Percentiles rank a stretch among this genome's conserved stretches.
phyloP scores from a whole-genome alignment of 2,329 filamentous ascomycete genomes.

The Claviceps humidiphila region DNA sequence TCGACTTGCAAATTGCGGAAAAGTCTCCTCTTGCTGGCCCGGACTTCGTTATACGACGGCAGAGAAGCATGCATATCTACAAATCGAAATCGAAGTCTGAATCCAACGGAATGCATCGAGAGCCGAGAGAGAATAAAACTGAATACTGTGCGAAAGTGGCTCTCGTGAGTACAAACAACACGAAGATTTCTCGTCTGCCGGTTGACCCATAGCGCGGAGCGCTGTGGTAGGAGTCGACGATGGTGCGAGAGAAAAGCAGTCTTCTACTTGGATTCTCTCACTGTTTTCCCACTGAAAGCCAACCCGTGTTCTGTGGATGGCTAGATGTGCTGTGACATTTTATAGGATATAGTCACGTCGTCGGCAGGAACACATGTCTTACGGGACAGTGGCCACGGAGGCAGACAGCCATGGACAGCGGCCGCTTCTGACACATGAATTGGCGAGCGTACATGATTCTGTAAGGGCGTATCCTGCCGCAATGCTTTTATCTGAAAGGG shows the following conservation, averaged over 20 bases:
- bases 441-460: slow-evolving; percentile 27
- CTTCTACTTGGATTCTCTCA: not conserved
- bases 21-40: slow-evolving; percentile 40
- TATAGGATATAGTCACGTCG: slow-evolving; percentile 32
- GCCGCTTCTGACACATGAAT: slow-evolving; percentile 25
- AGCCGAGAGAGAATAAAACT: slow-evolving; percentile 37
- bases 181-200: slow-evolving; percentile 40
- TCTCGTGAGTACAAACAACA: slow-evolving; percentile 27
- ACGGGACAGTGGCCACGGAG: slow-evolving; percentile 27
- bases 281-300: slow-evolving; percentile 28
- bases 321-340: slow-evolving; percentile 34
- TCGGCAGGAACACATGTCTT: slow-evolving; percentile 35
- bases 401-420: slow-evolving; percentile 29
- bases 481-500: slow-evolving; percentile 22
- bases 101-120: slow-evolving; percentile 36
- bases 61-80: slow-evolving; percentile 37
- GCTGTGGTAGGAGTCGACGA: slow-evolving; percentile 18
- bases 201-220: slow-evolving; percentile 31
- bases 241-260: slow-evolving; percentile 15
- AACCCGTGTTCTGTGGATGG: slow-evolving; percentile 15
- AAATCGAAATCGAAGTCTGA: slow-evolving; percentile 19
- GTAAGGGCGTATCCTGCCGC: slow-evolving; percentile 27
- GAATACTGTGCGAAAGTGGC: slow-evolving; percentile 34
- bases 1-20: slow-evolving; percentile 34
- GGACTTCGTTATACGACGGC: slow-evolving; percentile 41